Conservation (phyloP, 257 asterid genomes). For the Solanum chilense region DNA sequence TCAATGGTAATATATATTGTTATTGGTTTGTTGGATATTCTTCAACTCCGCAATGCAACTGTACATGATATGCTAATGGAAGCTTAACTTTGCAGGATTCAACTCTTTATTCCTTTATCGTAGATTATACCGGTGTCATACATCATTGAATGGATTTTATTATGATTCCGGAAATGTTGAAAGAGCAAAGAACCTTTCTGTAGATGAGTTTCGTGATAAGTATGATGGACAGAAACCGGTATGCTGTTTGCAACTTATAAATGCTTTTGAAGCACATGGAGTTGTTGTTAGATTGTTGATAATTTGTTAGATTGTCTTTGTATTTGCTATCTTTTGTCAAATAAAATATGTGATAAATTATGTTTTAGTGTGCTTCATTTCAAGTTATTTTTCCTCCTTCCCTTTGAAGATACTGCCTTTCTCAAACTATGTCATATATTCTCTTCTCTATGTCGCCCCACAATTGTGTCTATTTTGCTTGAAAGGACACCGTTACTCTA, state of each 20-base stretch:
- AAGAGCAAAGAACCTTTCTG: slow-evolving; percentile 47
- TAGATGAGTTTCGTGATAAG: slow-evolving; percentile 46
- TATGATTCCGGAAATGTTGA: slow-evolving; percentile 80
- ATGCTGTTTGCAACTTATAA: slow-evolving; percentile 6
- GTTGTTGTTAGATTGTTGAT: background rate
- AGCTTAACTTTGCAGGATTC: slow-evolving; percentile 58
- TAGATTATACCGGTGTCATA: slow-evolving; percentile 81
- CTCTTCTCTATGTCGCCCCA: background rate
- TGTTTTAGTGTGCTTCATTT: background rate
- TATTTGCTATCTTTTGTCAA: background rate
- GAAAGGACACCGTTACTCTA: background rate
- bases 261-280: background rate
- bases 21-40: background rate
- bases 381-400: background rate
- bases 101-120: slow-evolving; percentile 69
- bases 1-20: slow-evolving; percentile 48
- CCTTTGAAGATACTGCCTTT: background rate
- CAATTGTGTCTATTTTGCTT: background rate
- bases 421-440: background rate
- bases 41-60: background rate
- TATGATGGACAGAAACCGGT: slow-evolving; percentile 86
- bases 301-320: background rate
- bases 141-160: slow-evolving; percentile 72
- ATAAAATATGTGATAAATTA: background rate
- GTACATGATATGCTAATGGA: slow-evolving; percentile 9